Percentiles rank a stretch among this genome's conserved stretches.
Evolutionary conservation across 2,329 filamentous ascomycete genomes (phyloP).

Genomic region (Fusarium lyarnte): DNA sequence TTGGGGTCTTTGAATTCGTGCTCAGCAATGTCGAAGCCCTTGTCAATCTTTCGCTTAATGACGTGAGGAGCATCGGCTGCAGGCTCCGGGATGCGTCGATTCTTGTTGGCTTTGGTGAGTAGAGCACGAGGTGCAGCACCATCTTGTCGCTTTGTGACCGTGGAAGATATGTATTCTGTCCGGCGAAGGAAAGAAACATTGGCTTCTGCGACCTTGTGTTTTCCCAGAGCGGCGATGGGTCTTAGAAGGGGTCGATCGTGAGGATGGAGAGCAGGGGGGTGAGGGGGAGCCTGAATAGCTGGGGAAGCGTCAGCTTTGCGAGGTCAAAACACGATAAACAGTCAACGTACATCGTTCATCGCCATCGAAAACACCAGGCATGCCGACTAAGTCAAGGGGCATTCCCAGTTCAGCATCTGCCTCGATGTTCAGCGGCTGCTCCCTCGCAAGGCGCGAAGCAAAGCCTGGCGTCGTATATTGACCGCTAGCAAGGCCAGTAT

Average conservation of each 20-base stretch:
- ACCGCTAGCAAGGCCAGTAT: constrained; percentile 84
- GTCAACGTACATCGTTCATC: constrained; percentile 81
- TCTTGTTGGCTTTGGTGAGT: constrained; percentile 47
- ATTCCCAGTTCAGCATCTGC: constrained; percentile 97
- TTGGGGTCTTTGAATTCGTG: constrained; percentile 63
- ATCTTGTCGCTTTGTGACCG: constrained; percentile 59
- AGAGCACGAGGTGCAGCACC: constrained; percentile 56
- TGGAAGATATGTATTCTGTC: constrained; percentile 90
- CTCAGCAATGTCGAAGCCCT: constrained; percentile 66
- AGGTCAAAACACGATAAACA: background rate
- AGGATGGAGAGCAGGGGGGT: constrained; percentile 78
- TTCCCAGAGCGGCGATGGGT: constrained; percentile 84
- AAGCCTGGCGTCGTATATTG: constrained; percentile 93
- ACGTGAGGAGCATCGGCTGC: constrained; percentile 70
- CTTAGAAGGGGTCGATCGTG: constrained; percentile 86
- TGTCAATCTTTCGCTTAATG: constrained; percentile 75
- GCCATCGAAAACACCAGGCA: constrained; percentile 93
- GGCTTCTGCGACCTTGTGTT: constrained; percentile 78
- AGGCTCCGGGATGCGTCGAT: constrained; percentile 62
- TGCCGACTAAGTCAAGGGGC: constrained; percentile 93
- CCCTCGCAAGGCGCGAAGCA: constrained; percentile 85
- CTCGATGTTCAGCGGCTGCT: constrained; percentile 95
- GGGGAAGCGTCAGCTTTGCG: constrained; percentile 16
- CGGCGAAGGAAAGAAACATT: constrained; percentile 93
- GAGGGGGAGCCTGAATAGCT: constrained; percentile 85